A percentile compares a stretch with the other conserved stretches of the same genome.
These are phyloP conservation scores for Yamadazyma dendronema DNA, from an alignment of 1,139 yeast genomes.

Conservation along the genomic window DNA sequence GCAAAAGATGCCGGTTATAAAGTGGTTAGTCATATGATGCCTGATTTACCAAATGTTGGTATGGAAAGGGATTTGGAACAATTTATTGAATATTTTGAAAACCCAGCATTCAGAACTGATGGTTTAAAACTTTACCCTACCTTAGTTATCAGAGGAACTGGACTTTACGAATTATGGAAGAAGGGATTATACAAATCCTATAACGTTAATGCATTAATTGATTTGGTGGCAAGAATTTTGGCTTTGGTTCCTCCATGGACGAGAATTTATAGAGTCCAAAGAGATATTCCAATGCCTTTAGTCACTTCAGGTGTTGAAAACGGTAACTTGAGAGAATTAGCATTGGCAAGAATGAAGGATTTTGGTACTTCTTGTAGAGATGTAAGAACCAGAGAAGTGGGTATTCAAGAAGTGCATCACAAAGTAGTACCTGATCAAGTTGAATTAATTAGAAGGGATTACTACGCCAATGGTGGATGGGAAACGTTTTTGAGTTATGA, in stretches of 20 bases:
- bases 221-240: conserved; percentile 89
- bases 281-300: conserved; percentile 99
- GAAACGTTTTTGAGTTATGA: conserved; percentile 95
- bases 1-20: conserved; percentile 98
- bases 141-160: conserved; percentile 95
- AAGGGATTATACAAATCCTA: conserved; percentile 92
- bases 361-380: conserved; percentile 96
- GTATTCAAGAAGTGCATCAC: conserved; percentile 97
- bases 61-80: conserved; percentile 98
- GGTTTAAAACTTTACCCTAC: conserved; percentile 96
- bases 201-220: conserved; percentile 91
- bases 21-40: conserved; percentile 99
- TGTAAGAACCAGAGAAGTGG: conserved; percentile 98
- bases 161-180: conserved; percentile 95
- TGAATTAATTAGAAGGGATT: conserved; percentile 91
- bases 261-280: conserved; percentile 94
- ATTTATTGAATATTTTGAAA: conserved; percentile 92
- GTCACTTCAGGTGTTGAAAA: conserved; percentile 98
- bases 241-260: conserved; percentile 99
- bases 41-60: conserved; percentile 97
- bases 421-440: conserved; percentile 97
- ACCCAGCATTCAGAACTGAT: conserved; percentile 95
- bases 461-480: conserved; percentile 99
- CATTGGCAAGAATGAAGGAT: conserved; percentile 96
- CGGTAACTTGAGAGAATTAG: conserved; percentile 93